Evolutionary conservation across 78 protist genomes (phyloP), one percentile per base, ranked within the genome.

Genomic region (Dictyostelium intermedium): DNA sequence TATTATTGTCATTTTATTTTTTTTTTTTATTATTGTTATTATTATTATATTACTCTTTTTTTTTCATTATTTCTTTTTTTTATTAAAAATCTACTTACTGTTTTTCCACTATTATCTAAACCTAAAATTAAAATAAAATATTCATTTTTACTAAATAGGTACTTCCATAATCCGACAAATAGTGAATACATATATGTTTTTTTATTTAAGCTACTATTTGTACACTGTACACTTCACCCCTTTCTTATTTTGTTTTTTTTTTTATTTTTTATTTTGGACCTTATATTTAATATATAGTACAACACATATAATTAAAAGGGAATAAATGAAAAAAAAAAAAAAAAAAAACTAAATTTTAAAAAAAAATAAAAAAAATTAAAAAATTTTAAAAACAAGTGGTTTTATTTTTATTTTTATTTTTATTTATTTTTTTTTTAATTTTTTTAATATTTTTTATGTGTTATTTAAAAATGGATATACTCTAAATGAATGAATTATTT

Each of bases 61-160:
- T 45, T 45, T 9, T 2, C 13, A 45, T 45, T 45, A 8, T 45
- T 45, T 45, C 7, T 45, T 45, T 45, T 45, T 45, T 45, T 45
- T 45, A 9, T 50, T 50, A 50, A 13, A 50, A 13, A 6, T 41
- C 23, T 25, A 61, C 93, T 30, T 53, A 95, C 97, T 56, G 97
- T 91, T 74, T 96, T 96, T 63, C 97, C 97, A 27, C 96, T 96
- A 82, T 80, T 82, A 83, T 96, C 97, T 83, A 96, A 43, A 37
- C 97, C 97, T 39, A 96, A 30, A 25, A 96, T 77, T 69, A 96
- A 50, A 72, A 92, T 84, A 83, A 74, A 91, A 69, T 96, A 96
- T 32, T 96, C 97, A 25, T 66, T 91, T 50, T 93, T 97, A 30
- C 73, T 73, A 81, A 97, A 94, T 8, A 91, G 43, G 61, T 87